These are phyloP conservation scores for Biscutella auriculata DNA, from an alignment of 441 rosid genomes.

Conservation along the genomic window DNA sequence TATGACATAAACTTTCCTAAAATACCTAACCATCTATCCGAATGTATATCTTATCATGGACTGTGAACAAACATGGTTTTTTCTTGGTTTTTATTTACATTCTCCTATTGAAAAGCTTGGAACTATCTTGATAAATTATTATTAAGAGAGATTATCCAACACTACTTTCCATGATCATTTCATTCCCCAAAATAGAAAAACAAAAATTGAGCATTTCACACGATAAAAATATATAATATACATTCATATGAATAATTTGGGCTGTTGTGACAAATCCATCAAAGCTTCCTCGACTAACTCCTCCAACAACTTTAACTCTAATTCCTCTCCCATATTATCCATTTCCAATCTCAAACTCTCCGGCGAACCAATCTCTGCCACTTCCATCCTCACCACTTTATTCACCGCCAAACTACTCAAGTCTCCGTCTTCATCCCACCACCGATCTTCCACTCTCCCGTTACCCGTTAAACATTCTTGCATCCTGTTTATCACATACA, in stretches of 20 bases:
- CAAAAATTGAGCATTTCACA: no score
- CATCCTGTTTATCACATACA: constrained; percentile 43
- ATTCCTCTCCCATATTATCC: constrained; percentile 43
- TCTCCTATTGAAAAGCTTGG: no score
- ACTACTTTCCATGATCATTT: no score
- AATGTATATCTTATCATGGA: no score
- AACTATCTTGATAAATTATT: no score
- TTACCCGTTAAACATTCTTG: constrained; percentile 48
- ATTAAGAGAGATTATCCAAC: no score
- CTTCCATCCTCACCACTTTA: constrained; percentile 52
- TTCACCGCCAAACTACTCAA: constrained; percentile 49
- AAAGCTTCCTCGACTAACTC: constrained; percentile 71
- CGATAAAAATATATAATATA: constrained; percentile 10
- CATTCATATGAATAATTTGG: neutral
- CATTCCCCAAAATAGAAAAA: no score
- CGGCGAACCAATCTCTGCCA: constrained; percentile 51
- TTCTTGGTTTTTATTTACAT: no score
- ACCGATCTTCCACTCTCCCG: constrained; percentile 13
- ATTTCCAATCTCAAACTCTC: constrained; percentile 40
- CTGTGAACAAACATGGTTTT: no score
- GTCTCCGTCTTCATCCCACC: constrained; percentile 45
- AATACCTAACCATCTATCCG: no score
- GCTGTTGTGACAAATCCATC: constrained; percentile 27
- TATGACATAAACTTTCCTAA: no score
- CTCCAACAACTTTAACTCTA: constrained; percentile 58